Base-by-base conservation (phyloP, 306 rosid genomes). In the Lathyrus oleraceus region DNA sequence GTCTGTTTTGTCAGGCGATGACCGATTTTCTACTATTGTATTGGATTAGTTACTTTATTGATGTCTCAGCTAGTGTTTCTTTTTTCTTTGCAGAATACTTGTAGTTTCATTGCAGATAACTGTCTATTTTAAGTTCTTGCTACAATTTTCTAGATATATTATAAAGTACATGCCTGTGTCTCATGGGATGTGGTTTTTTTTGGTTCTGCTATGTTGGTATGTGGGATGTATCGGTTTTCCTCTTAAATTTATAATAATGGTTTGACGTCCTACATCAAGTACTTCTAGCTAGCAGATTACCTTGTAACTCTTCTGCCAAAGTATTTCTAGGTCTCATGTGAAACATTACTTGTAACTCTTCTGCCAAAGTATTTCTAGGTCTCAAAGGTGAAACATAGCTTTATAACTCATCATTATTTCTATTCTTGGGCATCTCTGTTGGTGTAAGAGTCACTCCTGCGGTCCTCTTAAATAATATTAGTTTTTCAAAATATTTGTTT, bases 1-100 rank as follows among this genome's bases (percentile, higher is more conserved):
- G 81, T 80, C 83, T 85, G 88, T 90, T 82, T 76, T 79, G 85
- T 85, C 76, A 85, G 98, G 91, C 81, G 63, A 69, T 66, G 82
- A 81, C 94, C 81, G 85, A 80, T 87, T 86, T 72, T 88, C 85
- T 74, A 51, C 92, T 86, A 76, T 78, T 84, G 84, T 82, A 78
- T 77, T 94, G 89, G 89, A 84, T 83, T 87, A 86, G 92, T 81
- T 81, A 78, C 85, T 87, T 68, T 62, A 74, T 81, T 76, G 66
- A 63, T 75, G 73, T 85, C 81, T 64, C 76, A 74, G 80, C 75
- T 71, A 78, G 85, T 85, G 78, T 81, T 81, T 12, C 43, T 65
- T 72, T 61, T 81, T 39, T 69, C 59, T 65, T 40, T 76, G 76
- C 76, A 44, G 82, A 77, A 59, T 82, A 76, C 79, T 76, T 61